Evolutionary conservation across 164 flowering plant species (phyloP).

Genomic region (Kalanchoe fedtschenkoi): DNA sequence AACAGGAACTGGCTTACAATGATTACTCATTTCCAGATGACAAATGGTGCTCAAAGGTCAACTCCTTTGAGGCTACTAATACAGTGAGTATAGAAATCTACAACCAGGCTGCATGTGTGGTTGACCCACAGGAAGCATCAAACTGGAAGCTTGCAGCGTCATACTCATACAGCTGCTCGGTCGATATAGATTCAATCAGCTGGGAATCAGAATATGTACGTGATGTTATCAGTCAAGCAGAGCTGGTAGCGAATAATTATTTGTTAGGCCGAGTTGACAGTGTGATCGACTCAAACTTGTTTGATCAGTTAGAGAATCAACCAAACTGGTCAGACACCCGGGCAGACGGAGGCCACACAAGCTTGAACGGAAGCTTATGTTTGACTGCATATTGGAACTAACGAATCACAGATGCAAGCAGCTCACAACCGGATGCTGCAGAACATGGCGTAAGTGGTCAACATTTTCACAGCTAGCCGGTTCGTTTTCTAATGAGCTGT

Average conservation of each 20-base stretch:
- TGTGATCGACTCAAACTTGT: slow-evolving; percentile 25
- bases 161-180: background rate
- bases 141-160: background rate
- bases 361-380: slow-evolving; percentile 30
- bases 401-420: slow-evolving; percentile 17
- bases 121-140: background rate
- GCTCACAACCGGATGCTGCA: slow-evolving; percentile 20
- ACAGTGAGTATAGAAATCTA: background rate
- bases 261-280: slow-evolving; percentile 14
- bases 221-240: slow-evolving; percentile 20
- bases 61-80: background rate
- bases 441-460: slow-evolving; percentile 23
- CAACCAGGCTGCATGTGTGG: background rate
- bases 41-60: too few species aligned
- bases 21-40: background rate
- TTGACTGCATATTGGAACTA: slow-evolving; percentile 40
- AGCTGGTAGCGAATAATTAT: slow-evolving; percentile 22
- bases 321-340: slow-evolving; percentile 4
- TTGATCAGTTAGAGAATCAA: slow-evolving; percentile 30
- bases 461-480: slow-evolving; percentile 16
- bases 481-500: slow-evolving; percentile 35
- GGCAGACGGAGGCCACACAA: too few species aligned
- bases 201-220: slow-evolving; percentile 42
- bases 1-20: background rate
- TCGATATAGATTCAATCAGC: slow-evolving; percentile 10